phyloP scores from a whole-genome alignment of 164 flowering plant genomes.

The Aristolochia californica region DNA sequence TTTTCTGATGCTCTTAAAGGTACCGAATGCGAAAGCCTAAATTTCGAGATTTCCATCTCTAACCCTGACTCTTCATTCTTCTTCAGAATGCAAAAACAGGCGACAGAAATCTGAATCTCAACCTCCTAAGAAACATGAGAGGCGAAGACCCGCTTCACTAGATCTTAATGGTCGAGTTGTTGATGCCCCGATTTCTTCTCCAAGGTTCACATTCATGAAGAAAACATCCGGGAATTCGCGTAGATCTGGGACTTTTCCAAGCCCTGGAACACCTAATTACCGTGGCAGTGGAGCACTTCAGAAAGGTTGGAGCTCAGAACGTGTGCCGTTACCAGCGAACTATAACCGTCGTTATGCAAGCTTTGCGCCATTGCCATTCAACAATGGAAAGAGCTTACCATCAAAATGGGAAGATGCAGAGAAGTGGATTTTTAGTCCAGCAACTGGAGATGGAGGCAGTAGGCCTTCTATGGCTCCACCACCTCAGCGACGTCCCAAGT shows the following conservation, averaged over 20 bases:
- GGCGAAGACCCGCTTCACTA: slow-evolving; percentile 54
- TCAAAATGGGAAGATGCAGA: slow-evolving; percentile 99
- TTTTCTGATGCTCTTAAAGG: slow-evolving; percentile 78
- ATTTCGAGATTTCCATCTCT: neutral
- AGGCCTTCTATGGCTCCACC: slow-evolving; percentile 28
- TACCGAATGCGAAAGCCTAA: slow-evolving; percentile 9
- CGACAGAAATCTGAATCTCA: slow-evolving; percentile 48
- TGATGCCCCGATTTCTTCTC: slow-evolving; percentile 37
- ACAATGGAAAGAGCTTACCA: slow-evolving; percentile 74
- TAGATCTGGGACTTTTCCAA: slow-evolving; percentile 44
- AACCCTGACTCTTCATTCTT: neutral
- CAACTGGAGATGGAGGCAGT: slow-evolving; percentile 36
- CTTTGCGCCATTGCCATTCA: slow-evolving; percentile 43
- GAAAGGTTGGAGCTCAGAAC: slow-evolving; percentile 93
- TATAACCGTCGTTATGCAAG: slow-evolving; percentile 26
- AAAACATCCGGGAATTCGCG: slow-evolving; percentile 33
- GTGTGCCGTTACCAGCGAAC: slow-evolving; percentile 49
- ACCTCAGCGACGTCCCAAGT: slow-evolving; percentile 61
- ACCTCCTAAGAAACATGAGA: slow-evolving; percentile 27
- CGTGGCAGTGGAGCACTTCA: slow-evolving; percentile 36
- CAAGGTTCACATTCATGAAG: slow-evolving; percentile 45
- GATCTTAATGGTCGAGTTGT: slow-evolving; percentile 44
- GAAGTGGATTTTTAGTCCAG: slow-evolving; percentile 94
- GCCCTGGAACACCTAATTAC: slow-evolving; percentile 76
- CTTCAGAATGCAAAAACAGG: slow-evolving; percentile 59